Evolutionary conservation across 768 basidiomycete species (phyloP), one percentile per base, ranked within the genome.

Genomic region (Trametes punicea): DNA sequence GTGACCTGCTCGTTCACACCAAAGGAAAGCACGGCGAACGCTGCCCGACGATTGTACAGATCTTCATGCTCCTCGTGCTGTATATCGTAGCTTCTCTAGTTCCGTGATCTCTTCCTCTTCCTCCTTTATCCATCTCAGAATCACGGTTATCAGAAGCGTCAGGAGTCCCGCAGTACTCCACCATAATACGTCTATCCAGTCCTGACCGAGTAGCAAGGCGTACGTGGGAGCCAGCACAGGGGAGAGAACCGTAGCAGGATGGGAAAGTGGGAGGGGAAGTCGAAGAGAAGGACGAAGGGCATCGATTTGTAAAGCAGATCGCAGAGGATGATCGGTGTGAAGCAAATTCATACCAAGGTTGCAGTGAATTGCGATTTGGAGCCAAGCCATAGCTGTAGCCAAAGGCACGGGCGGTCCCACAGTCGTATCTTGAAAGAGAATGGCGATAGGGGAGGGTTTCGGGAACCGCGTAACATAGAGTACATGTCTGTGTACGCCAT

Each of bases 81-180:
- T 55, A 36, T 69, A 69, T 2, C 64, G 62, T 36, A 69, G 41
- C 10, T 33, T 51, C 49, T 69, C 66, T 42, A 69, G 44, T 30
- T 59, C 44, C 11, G 41, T 46, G 13, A 69, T 55, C 5, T 57
- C 57, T 49, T 64, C 58, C 41, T 56, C 61, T 16, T 55, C 62
- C 13, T 66, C 55, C 26, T 23, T 26, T 10, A 60, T 51, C 67
- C 65, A 66, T 20, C 47, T 49, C 34, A 56, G 46, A 6, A 59
- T 53, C 20, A 40, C 27, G 31, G 51, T 60, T 6, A 69, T 59
- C 16, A 65, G 30, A 31, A 30, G 39, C 4, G 59, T 58, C 38
- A 67, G 18, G 11, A 46, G 25, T 1, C 48, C 57, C 1, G 66
- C 21, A 1, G 46, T 41, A 20, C 47, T 33, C 67, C 67, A 69